Evolutionary conservation across 345 rosid genomes (phyloP), one percentile per base, ranked within the genome.

Genomic region (Rhodamnia argentea): DNA sequence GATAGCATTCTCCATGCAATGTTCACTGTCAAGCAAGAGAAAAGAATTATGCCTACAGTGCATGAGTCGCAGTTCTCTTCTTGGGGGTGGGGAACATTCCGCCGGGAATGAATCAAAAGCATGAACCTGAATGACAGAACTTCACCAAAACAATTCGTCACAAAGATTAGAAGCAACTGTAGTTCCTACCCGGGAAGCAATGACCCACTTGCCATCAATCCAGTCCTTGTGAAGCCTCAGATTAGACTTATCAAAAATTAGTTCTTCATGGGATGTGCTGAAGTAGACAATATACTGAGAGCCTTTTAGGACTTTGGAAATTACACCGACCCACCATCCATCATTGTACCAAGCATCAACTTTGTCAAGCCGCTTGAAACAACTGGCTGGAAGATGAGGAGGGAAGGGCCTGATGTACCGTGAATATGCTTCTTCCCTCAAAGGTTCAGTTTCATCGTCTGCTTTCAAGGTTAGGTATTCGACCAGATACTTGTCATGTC

Each of bases 271-370:
- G 16, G 86, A 85, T 26, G 75, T 85, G 82, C 86, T 88, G 78
- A 95, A 89, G 88, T 87, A 88, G 78, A 95, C 91, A 7, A 55
- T 9, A 55, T 91, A 94, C 83, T 52, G 90, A 4, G 85, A 82
- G 76, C 87, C 82, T 5, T 23, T 55, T 13, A 89, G 87, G 15
- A 91, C 91, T 85, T 87, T 87, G 4, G 88, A 87, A 84, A 95
- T 86, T 15, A 89, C 86, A 60, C 96, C 93, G 1, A 84, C 89
- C 98, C 98, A 94, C 96, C 98, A 95, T 44, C 92, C 91, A 15
- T 91, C 92, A 60, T 93, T 92, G 85, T 91, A 92, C 90, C 90
- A 88, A 82, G 91, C 93, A 91, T 95, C 98, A 83, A 95, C 95
- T 86, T 88, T 90, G 70, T 93, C 90, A 26, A 83, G 85, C 83